Conservation (phyloP, 352 stramenopile species). For the Elongisporangium senticosum region DNA sequence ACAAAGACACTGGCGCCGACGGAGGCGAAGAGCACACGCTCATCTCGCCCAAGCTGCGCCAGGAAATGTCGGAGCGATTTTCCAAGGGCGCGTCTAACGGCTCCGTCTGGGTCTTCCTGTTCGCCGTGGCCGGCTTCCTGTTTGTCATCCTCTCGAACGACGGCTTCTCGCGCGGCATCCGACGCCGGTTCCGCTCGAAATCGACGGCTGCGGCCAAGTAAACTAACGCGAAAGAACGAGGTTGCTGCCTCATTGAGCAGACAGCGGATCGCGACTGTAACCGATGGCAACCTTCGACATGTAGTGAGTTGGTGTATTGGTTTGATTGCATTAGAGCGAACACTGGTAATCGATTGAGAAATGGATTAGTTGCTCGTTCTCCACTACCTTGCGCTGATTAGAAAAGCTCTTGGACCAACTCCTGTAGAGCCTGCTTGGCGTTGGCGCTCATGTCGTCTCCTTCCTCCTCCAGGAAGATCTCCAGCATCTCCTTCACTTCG, state of each 20-base stretch:
- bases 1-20: conserved; percentile 23
- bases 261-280: not conserved
- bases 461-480: conserved; percentile 34
- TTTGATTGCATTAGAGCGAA: not conserved
- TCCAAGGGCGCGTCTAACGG: conserved; percentile 22
- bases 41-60: conserved; percentile 32
- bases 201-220: conserved; percentile 9
- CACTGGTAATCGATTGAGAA: not conserved
- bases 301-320: not conserved
- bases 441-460: conserved; percentile 48
- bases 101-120: conserved; percentile 45
- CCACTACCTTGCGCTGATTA: conserved; percentile 2
- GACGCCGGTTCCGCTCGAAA: conserved; percentile 39
- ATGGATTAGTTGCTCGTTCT: not conserved
- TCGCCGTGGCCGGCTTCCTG: conserved; percentile 40
- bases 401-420: conserved; percentile 40
- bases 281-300: not conserved
- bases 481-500: conserved; percentile 26
- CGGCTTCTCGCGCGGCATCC: conserved; percentile 43
- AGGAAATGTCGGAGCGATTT: conserved; percentile 30
- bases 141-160: conserved; percentile 73
- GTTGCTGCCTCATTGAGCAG: no score
- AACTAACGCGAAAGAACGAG: not conserved
- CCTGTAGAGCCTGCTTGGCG: conserved; percentile 40
- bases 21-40: conserved; percentile 20